Percentiles rank a stretch among this genome's conserved stretches.
Conservation (phyloP, 495 filamentous ascomycete genomes). For the Pseudoneurospora amorphoporcata region DNA sequence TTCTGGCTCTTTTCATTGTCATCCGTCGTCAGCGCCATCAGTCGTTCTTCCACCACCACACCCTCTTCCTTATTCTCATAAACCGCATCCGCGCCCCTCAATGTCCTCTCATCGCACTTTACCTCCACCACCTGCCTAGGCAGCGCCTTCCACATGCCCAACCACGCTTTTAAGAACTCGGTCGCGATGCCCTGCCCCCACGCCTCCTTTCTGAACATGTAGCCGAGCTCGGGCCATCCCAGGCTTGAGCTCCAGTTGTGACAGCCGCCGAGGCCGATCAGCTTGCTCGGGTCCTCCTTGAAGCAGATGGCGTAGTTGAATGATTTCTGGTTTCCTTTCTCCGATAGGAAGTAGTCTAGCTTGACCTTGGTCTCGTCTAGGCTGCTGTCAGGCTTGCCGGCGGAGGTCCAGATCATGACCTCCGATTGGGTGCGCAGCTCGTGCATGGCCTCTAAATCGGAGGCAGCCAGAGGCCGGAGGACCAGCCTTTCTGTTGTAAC, state of each 20-base stretch:
- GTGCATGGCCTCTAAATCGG: slow-evolving; percentile 30
- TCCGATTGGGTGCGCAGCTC: slow-evolving; percentile 37
- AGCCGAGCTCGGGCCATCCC: slow-evolving; percentile 41
- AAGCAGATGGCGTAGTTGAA: slow-evolving; percentile 35
- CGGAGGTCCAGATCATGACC: slow-evolving; percentile 37
- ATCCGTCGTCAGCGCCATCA: slow-evolving; percentile 27
- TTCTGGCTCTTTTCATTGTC: slow-evolving; percentile 26
- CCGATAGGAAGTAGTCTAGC: slow-evolving; percentile 23
- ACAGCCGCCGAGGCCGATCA: slow-evolving; percentile 32
- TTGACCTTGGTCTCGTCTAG: slow-evolving; percentile 22
- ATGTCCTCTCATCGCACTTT: slow-evolving; percentile 10
- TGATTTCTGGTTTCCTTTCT: slow-evolving; percentile 13
- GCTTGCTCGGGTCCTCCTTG: slow-evolving; percentile 18
- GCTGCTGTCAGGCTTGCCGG: slow-evolving; percentile 25
- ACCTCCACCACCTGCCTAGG: slow-evolving; percentile 26
- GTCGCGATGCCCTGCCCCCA: slow-evolving; percentile 39
- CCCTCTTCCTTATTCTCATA: slow-evolving; percentile 6
- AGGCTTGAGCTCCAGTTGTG: slow-evolving; percentile 10
- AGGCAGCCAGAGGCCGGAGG: slow-evolving; percentile 26
- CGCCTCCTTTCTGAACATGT: slow-evolving; percentile 31
- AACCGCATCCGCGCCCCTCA: slow-evolving; percentile 7
- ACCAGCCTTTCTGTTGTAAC: slow-evolving; percentile 36
- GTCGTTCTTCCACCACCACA: slow-evolving; percentile 15
- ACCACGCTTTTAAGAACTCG: slow-evolving; percentile 34
- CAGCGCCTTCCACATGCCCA: slow-evolving; percentile 27